phyloP scores from a whole-genome alignment of 208 protist species.

The Wallacemonas sp. region DNA sequence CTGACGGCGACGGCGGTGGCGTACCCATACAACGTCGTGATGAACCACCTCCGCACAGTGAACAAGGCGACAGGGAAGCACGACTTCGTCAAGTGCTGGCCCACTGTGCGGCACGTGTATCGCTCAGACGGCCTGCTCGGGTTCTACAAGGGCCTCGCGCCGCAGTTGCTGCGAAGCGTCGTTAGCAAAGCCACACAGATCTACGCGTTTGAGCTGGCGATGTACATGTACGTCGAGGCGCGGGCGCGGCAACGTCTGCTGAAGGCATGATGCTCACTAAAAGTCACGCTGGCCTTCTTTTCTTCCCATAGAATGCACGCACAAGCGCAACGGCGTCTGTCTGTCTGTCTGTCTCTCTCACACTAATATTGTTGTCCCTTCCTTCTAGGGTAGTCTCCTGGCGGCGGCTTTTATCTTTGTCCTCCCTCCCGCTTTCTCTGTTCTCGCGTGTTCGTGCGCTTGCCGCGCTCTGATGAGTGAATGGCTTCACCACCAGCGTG shows the following conservation, averaged over 20 bases:
- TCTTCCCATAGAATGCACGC: too few species aligned
- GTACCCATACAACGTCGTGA: slow-evolving; percentile 92
- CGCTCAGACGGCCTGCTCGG: slow-evolving; percentile 64
- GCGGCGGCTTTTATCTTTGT: too few species aligned
- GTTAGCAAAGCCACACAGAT: slow-evolving; percentile 88
- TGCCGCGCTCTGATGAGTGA: too few species aligned
- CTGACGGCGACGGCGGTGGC: slow-evolving; percentile 61
- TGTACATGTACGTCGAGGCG: slow-evolving; percentile 71
- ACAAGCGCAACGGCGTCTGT: too few species aligned
- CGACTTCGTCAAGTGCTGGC: slow-evolving; percentile 61
- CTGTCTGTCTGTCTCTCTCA: too few species aligned
- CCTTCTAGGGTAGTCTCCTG: too few species aligned
- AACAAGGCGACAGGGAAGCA: slow-evolving; percentile 76
- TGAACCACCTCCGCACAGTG: slow-evolving; percentile 87
- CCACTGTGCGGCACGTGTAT: slow-evolving; percentile 80
- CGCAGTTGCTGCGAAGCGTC: slow-evolving; percentile 80
- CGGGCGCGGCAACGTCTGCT: neutral
- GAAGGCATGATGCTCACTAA: neutral
- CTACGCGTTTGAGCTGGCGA: slow-evolving; percentile 83
- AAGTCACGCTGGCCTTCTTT: neutral
- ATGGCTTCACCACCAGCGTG: too few species aligned
- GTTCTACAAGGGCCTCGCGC: slow-evolving; percentile 89
- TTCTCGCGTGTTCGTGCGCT: too few species aligned
- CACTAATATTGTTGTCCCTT: too few species aligned
- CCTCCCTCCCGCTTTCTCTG: too few species aligned